These are phyloP conservation scores for Flammula alnicola DNA, from an alignment of 1,284 basidiomycete genomes.

Conservation along the genomic window DNA sequence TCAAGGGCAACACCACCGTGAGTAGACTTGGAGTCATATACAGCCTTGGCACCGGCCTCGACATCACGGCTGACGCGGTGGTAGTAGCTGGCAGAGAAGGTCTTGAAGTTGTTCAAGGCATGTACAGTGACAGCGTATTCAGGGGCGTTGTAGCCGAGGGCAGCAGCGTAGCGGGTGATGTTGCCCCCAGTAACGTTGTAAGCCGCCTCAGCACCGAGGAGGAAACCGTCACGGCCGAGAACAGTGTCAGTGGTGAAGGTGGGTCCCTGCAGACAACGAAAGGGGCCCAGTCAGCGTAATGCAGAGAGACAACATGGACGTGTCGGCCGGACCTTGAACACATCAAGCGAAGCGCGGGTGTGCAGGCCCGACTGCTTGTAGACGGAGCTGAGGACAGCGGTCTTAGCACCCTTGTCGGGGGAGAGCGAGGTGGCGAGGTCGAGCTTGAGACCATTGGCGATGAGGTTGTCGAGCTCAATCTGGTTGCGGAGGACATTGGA, in stretches of 20 bases:
- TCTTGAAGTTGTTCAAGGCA: slow-evolving; percentile 93
- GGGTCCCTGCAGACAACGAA: slow-evolving; percentile 69
- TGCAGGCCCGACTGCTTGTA: slow-evolving; percentile 99
- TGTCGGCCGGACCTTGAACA: slow-evolving; percentile 82
- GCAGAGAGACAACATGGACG: slow-evolving; percentile 31
- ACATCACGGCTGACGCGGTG: slow-evolving; percentile 95
- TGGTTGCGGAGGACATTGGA: slow-evolving; percentile 89
- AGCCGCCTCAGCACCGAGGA: slow-evolving; percentile 93
- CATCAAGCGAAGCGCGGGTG: slow-evolving; percentile 89
- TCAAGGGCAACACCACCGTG: slow-evolving; percentile 90
- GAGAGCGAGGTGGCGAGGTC: slow-evolving; percentile 87
- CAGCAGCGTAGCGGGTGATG: slow-evolving; percentile 91
- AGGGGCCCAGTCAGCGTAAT: slow-evolving; percentile 53
- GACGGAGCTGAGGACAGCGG: slow-evolving; percentile 80
- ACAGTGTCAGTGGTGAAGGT: slow-evolving; percentile 97
- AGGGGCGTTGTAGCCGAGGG: slow-evolving; percentile 93
- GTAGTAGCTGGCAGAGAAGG: slow-evolving; percentile 97
- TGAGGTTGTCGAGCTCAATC: slow-evolving; percentile 97
- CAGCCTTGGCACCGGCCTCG: slow-evolving; percentile 97
- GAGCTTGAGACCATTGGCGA: slow-evolving; percentile 97
- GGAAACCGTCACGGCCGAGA: slow-evolving; percentile 96
- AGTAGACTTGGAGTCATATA: slow-evolving; percentile 94
- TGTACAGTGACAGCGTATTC: slow-evolving; percentile 97
- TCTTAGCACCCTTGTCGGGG: slow-evolving; percentile 87
- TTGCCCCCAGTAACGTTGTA: slow-evolving; percentile 97